These are phyloP conservation scores for Firmiana major DNA, from an alignment of 345 rosid species.

Conservation along the genomic window DNA sequence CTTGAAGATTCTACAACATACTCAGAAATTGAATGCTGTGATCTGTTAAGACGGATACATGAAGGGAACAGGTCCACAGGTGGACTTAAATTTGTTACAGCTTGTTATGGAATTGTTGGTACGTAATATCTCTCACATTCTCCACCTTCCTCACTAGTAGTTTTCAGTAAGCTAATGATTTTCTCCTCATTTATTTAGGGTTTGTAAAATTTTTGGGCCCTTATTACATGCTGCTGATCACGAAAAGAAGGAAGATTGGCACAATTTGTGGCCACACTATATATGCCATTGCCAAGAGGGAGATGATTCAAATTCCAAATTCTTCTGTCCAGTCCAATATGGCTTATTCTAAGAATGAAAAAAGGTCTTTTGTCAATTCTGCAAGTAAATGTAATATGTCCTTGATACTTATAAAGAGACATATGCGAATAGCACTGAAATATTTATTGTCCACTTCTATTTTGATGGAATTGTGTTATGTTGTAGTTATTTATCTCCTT, in stretches of 20 bases:
- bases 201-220: conserved; percentile 92
- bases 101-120: conserved; percentile 91
- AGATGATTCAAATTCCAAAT: conserved; percentile 67
- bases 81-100: conserved; percentile 76
- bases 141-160: background rate
- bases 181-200: conserved; percentile 43
- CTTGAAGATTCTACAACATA: conserved; percentile 61
- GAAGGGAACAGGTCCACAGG: conserved; percentile 84
- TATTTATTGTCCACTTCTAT: conserved; percentile 39
- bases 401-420: conserved; percentile 48
- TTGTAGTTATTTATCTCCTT: conserved; percentile 25
- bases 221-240: conserved; percentile 85
- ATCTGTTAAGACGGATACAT: conserved; percentile 58
- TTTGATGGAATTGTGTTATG: conserved; percentile 34
- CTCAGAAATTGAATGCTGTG: conserved; percentile 64
- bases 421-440: conserved; percentile 25
- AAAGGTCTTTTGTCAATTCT: conserved; percentile 94
- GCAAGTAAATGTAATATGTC: conserved; percentile 79
- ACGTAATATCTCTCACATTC: conserved; percentile 18
- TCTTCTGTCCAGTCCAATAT: conserved; percentile 65
- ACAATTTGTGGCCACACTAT: conserved; percentile 70
- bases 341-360: conserved; percentile 91
- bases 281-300: conserved; percentile 66
- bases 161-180: conserved; percentile 7
- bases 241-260: conserved; percentile 86